phyloP scores from a whole-genome alignment of 2,329 filamentous ascomycete genomes.

The Penicillium sp. region DNA sequence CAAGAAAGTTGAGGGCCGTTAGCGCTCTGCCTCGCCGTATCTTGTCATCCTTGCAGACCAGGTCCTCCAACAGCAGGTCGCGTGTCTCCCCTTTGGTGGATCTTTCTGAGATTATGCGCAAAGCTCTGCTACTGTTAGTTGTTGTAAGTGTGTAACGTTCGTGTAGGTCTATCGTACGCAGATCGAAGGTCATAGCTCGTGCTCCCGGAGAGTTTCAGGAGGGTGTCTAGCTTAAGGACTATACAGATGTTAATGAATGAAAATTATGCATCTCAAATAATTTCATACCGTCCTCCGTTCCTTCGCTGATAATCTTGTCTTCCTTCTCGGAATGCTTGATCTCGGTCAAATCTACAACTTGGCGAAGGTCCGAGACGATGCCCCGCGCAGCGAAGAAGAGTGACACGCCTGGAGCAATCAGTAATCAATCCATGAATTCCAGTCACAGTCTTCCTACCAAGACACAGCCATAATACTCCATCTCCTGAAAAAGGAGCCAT shows the following conservation, averaged over 20 bases:
- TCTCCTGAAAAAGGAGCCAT: constrained; percentile 42
- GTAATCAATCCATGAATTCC: rapidly evolving
- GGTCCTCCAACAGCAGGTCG: constrained; percentile 44
- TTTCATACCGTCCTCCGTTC: constrained; percentile 65
- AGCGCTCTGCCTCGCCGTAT: constrained; percentile 43
- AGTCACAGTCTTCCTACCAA: constrained; percentile 29
- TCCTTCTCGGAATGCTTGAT: constrained; percentile 66
- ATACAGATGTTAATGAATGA: constrained; percentile 18
- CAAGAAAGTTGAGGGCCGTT: constrained; percentile 46
- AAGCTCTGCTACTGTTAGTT: constrained; percentile 44
- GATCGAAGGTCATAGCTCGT: constrained; percentile 73
- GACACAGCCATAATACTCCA: constrained; percentile 41
- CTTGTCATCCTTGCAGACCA: constrained; percentile 40
- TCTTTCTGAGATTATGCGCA: constrained; percentile 50
- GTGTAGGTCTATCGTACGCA: constrained; percentile 56
- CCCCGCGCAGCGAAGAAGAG: constrained; percentile 56
- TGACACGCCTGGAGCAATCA: constrained; percentile 35
- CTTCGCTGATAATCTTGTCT: constrained; percentile 72
- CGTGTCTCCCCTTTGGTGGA: constrained; percentile 44
- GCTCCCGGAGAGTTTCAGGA: constrained; percentile 67
- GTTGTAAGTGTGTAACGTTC: constrained; percentile 53
- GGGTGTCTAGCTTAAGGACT: constrained; percentile 64
- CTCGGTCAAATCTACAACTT: constrained; percentile 51
- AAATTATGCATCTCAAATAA: neutral
- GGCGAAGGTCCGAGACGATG: constrained; percentile 55